Evolutionary conservation across 1,139 yeast species (phyloP).

Genomic region (Saccharomyces hybrid): DNA sequence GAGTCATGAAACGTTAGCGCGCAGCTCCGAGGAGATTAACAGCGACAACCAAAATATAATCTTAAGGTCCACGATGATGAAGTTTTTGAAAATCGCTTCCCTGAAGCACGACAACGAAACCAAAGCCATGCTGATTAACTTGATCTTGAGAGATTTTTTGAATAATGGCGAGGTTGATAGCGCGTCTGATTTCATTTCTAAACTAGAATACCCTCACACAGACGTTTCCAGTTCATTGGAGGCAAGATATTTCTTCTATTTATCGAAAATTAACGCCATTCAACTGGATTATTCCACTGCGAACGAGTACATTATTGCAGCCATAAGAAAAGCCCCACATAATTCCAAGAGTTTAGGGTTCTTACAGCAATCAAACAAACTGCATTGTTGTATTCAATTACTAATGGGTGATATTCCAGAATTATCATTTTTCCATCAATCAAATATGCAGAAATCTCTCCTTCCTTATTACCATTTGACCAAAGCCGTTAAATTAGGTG

Average conservation of each 20-base stretch:
- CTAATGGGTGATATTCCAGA: conserved; percentile 98
- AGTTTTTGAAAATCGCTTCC: conserved; percentile 78
- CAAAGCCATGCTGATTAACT: conserved; percentile 76
- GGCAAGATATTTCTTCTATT: conserved; percentile 85
- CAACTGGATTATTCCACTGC: conserved; percentile 92
- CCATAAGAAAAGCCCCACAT: conserved; percentile 96
- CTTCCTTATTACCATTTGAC: conserved; percentile 82
- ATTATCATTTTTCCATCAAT: conserved; percentile 66
- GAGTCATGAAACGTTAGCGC: conserved; percentile 53
- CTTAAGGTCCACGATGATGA: conserved; percentile 61
- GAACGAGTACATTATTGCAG: conserved; percentile 81
- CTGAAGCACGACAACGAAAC: conserved; percentile 91
- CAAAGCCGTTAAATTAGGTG: conserved; percentile 89
- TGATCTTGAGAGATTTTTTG: conserved; percentile 73
- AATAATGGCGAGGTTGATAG: conserved; percentile 73
- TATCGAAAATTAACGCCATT: conserved; percentile 83
- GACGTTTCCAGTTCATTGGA: conserved; percentile 77
- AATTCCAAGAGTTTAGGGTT: conserved; percentile 80
- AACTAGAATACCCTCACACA: conserved; percentile 66
- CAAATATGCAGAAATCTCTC: conserved; percentile 48
- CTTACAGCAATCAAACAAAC: conserved; percentile 81
- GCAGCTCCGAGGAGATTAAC: conserved; percentile 16
- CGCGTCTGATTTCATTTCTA: conserved; percentile 84
- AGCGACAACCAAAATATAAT: conserved; percentile 36
- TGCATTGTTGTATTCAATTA: conserved; percentile 80